Evolutionary conservation across 169 alveolate genomes (phyloP).

Genomic region (Plasmodium ovale): DNA sequence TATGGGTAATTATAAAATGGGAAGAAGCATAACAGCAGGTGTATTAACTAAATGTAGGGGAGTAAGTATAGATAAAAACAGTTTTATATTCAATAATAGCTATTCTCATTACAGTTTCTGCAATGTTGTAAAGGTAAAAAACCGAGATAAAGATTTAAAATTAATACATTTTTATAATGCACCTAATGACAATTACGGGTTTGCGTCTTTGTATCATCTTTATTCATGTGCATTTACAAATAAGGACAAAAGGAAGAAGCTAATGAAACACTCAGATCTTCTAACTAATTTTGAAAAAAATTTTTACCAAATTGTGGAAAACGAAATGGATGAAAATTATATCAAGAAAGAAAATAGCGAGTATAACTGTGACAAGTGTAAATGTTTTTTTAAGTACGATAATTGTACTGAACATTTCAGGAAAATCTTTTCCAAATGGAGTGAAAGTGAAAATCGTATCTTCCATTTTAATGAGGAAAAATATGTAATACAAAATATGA

Average conservation of each 20-base stretch:
- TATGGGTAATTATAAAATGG: constrained; percentile 64
- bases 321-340: constrained; percentile 32
- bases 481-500: constrained; percentile 23
- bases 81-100: constrained; percentile 21
- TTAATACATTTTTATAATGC: not conserved
- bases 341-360: constrained; percentile 20
- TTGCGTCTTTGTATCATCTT: constrained; percentile 38
- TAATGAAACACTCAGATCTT: not conserved
- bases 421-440: constrained; percentile 1
- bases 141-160: constrained; percentile 60
- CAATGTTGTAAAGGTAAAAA: constrained; percentile 24
- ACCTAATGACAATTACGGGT: constrained; percentile 12
- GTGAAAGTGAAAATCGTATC: not conserved
- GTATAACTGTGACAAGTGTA: constrained; percentile 37
- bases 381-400: constrained; percentile 46
- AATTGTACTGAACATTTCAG: constrained; percentile 19
- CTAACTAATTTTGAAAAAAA: constrained; percentile 12
- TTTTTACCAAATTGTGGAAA: constrained; percentile 3
- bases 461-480: constrained; percentile 23
- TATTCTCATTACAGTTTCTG: constrained; percentile 61
- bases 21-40: constrained; percentile 11
- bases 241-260: constrained; percentile 13
- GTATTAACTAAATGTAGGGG: constrained; percentile 50
- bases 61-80: constrained; percentile 4
- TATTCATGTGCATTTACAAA: constrained; percentile 25